Conservation (phyloP, 305 asterid genomes). For the Coffea humblotiana region DNA sequence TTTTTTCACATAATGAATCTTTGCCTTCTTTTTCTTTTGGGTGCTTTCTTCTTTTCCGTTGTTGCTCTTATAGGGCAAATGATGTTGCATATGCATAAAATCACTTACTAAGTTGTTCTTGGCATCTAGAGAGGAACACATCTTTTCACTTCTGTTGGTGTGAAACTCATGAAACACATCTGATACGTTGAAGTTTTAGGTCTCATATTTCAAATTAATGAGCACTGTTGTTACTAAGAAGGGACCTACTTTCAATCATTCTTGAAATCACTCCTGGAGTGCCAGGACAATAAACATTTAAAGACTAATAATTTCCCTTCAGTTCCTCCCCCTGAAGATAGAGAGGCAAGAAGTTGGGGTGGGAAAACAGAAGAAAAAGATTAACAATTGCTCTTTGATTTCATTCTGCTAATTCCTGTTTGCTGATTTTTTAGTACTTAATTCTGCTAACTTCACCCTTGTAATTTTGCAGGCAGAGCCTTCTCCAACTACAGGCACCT, state of each 20-base stretch:
- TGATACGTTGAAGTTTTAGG: background rate
- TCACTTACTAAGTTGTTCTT: conserved; percentile 24
- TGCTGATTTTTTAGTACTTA: conserved; percentile 6
- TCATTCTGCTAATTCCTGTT: background rate
- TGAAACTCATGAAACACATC: background rate
- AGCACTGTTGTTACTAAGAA: background rate
- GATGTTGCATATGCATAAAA: conserved; percentile 21
- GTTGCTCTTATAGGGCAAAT: conserved; percentile 31
- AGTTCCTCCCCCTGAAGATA: background rate
- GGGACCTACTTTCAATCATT: background rate
- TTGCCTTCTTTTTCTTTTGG: conserved; percentile 28
- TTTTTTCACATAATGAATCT: conserved; percentile 55
- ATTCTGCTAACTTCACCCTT: conserved; percentile 12
- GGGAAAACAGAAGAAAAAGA: conserved; percentile 1
- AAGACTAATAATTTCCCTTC: background rate
- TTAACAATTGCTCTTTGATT: background rate
- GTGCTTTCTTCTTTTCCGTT: conserved; percentile 30
- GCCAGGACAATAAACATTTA: background rate
- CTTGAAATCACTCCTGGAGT: background rate
- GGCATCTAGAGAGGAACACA: conserved; percentile 26
- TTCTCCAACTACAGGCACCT: conserved; percentile 97
- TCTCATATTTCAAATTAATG: background rate
- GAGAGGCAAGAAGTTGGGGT: background rate
- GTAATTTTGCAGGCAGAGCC: conserved; percentile 82
- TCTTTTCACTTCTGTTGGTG: background rate